Percentiles rank a stretch among this genome's conserved stretches.
phyloP scores from a whole-genome alignment of 208 protist species.

The Leishmania major region DNA sequence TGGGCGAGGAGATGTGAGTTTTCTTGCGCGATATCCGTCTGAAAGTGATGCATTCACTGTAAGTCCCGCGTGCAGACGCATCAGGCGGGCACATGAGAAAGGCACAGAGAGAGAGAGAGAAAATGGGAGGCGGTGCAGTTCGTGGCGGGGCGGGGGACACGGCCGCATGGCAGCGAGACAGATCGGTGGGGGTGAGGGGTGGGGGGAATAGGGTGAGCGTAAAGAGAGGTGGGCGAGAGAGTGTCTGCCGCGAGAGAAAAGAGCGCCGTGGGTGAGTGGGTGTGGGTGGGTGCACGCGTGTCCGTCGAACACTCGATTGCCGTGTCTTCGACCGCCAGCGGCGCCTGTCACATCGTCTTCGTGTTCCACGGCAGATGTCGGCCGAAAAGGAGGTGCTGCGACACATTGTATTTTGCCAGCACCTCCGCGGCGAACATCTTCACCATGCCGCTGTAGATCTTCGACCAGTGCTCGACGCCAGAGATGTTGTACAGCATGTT shows the following conservation, averaged over 20 bases:
- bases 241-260: too few relatives aligned
- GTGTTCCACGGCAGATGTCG: slow-evolving; percentile 81
- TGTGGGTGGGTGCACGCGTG: too few relatives aligned
- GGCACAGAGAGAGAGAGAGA: too few relatives aligned
- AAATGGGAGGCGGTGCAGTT: neutral
- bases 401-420: slow-evolving; percentile 94
- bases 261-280: too few relatives aligned
- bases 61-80: neutral
- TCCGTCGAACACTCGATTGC: neutral
- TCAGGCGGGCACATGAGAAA: neutral
- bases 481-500: slow-evolving; percentile 94
- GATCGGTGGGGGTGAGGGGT: too few relatives aligned
- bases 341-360: slow-evolving; percentile 18
- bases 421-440: slow-evolving; percentile 97
- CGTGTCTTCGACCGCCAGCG: neutral
- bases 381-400: slow-evolving; percentile 96
- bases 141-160: neutral
- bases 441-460: slow-evolving; percentile 91
- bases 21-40: neutral
- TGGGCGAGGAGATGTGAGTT: too few relatives aligned
- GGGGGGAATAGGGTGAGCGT: neutral
- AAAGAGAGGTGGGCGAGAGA: neutral
- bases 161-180: neutral
- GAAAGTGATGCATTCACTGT: neutral
- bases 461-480: slow-evolving; percentile 83